Conservation (phyloP, 116 monocot species). For the Cymodocea nodosa region DNA sequence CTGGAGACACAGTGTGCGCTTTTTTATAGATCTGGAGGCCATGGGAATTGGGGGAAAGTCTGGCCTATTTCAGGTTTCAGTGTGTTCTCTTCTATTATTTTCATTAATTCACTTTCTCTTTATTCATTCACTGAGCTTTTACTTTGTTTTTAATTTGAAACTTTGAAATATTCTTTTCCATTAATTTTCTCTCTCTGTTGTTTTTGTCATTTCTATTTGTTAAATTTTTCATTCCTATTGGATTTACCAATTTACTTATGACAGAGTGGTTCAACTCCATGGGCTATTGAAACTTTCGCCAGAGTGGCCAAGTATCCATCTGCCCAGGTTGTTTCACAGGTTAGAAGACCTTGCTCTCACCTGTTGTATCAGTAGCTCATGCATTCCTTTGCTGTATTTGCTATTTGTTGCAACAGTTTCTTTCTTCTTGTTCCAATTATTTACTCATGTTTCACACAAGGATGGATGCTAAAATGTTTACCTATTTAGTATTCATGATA, state of each 20-base stretch:
- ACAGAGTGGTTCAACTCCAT: conserved; percentile 35
- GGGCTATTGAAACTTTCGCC: conserved; percentile 68
- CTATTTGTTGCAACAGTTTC: no score
- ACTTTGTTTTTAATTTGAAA: conserved; percentile 4
- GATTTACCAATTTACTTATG: not conserved
- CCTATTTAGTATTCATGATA: no score
- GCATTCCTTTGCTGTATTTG: no score
- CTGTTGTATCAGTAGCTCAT: no score
- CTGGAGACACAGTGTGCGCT: conserved; percentile 60
- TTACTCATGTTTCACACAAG: no score
- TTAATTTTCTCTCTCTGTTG: no score
- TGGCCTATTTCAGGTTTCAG: conserved; percentile 71
- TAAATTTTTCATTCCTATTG: not conserved
- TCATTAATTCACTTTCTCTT: not conserved
- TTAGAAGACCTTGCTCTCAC: conserved; percentile 2
- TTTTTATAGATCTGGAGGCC: conserved; percentile 79
- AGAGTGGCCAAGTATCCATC: conserved; percentile 68
- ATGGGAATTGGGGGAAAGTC: conserved; percentile 93
- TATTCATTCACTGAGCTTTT: not conserved
- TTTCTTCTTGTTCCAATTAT: no score
- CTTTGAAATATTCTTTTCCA: no score
- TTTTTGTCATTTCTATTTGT: not conserved
- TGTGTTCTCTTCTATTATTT: not conserved
- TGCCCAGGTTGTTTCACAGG: conserved; percentile 73
- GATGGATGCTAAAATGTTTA: no score